Conservation (phyloP, 2,329 filamentous ascomycete species). For the Plectosphaerella sp. region DNA sequence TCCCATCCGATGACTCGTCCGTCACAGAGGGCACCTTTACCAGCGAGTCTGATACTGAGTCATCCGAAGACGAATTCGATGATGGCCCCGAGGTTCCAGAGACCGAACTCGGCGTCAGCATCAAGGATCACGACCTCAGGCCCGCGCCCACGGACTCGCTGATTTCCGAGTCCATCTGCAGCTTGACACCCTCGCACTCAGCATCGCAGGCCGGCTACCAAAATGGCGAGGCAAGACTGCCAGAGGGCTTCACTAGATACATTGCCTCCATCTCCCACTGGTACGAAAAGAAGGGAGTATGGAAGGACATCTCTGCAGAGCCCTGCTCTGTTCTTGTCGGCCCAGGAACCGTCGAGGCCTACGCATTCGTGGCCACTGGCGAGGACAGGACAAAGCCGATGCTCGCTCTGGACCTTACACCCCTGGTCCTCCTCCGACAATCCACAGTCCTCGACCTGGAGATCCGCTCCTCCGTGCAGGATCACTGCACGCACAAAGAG, state of each 20-base stretch:
- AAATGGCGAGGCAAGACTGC: constrained; percentile 43
- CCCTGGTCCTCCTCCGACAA: constrained; percentile 82
- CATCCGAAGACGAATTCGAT: constrained; percentile 50
- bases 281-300: constrained; percentile 54
- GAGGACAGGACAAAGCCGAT: constrained; percentile 39
- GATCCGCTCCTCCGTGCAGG: constrained; percentile 79
- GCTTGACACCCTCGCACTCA: constrained; percentile 74
- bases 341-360: constrained; percentile 56
- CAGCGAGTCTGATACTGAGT: constrained; percentile 50
- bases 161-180: constrained; percentile 49
- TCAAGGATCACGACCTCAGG: constrained; percentile 29
- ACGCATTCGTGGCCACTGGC: constrained; percentile 31
- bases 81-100: constrained; percentile 58
- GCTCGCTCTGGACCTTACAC: constrained; percentile 79
- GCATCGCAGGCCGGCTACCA: constrained; percentile 66
- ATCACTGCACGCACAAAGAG: constrained; percentile 63
- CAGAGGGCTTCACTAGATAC: constrained; percentile 40
- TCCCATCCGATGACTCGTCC: constrained; percentile 69
- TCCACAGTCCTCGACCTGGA: constrained; percentile 93
- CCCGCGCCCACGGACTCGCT: constrained; percentile 29
- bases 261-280: constrained; percentile 57
- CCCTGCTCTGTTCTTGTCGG: constrained; percentile 52
- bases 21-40: constrained; percentile 56
- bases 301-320: constrained; percentile 53
- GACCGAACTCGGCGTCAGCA: constrained; percentile 54